Evolutionary conservation across 2,329 filamentous ascomycete genomes (phyloP), one percentile per base, ranked within the genome.

Genomic region (Paradendryphiella salina): DNA sequence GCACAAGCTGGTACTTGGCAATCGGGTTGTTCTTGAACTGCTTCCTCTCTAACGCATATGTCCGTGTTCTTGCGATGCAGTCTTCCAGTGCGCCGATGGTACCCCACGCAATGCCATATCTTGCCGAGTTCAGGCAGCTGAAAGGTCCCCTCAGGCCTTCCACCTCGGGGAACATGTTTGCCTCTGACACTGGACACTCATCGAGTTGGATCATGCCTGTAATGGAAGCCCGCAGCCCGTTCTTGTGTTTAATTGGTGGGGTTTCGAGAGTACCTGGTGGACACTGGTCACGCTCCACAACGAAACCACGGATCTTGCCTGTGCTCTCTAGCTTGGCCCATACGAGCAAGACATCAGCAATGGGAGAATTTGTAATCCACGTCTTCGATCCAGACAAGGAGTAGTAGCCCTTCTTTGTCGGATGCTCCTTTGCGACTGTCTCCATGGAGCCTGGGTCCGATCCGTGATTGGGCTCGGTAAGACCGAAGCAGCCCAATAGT

Each of bases 191-290:
- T 0, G 94, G 93, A 60, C 89, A 92, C 57, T 88, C 85, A 59
- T 96, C 93, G 69, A 99, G 82, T 63, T 96, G 91, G 60, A 99
- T 96, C 94, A 97, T 97, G 50, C 94, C 94, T 0, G 94, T 99
- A 57, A 96, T 88, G 10, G 90, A 96, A 10, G 94, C 94, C 51
- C 94, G 83, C 26, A 99, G 83, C 1, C 92, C 94, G 56, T 89
- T 96, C 82, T 99, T 99, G 78, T 97, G 85, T 79, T 95, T 95
- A 73, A 99, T 87, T 10, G 88, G 78, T 1, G 94, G 94, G 5
- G 94, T 99, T 73, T 94, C 90, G 11, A 99, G 80, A 0, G 92
- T 95, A 2, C 94, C 93, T 0, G 89, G 80, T 1, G 92, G 92
- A 67, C 92, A 96, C 61, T 90, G 82, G 61, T 85, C 84, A 61